Percentiles rank a stretch among this genome's conserved stretches.
These are phyloP conservation scores for Scheffersomyces quercinus DNA, from an alignment of 1,139 yeast species.

Conservation along the genomic window DNA sequence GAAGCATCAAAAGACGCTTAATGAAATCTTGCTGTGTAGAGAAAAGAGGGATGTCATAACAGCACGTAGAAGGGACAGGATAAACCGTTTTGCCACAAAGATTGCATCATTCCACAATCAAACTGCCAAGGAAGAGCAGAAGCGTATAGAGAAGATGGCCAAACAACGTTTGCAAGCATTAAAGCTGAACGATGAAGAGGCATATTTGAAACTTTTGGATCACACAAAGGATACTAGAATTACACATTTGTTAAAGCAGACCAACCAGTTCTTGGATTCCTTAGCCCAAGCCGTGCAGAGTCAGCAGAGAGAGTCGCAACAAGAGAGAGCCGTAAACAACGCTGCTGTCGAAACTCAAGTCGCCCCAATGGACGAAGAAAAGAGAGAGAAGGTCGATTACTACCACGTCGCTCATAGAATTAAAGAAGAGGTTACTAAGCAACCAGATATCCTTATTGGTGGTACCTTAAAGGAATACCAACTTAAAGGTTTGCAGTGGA, in stretches of 20 bases:
- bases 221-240: slow-evolving; percentile 84
- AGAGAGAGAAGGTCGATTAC: slow-evolving; percentile 66
- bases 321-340: slow-evolving; percentile 15
- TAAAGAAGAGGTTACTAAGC: slow-evolving; percentile 62
- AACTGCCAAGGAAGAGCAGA: slow-evolving; percentile 72
- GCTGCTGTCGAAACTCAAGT: slow-evolving; percentile 27
- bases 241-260: slow-evolving; percentile 75
- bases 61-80: slow-evolving; percentile 35
- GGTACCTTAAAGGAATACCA: slow-evolving; percentile 93
- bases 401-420: slow-evolving; percentile 79
- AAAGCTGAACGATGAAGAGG: slow-evolving; percentile 83
- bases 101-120: slow-evolving; percentile 47
- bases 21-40: slow-evolving; percentile 27
- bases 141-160: slow-evolving; percentile 72
- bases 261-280: slow-evolving; percentile 73
- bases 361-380: slow-evolving; percentile 42
- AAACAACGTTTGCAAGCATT: slow-evolving; percentile 85
- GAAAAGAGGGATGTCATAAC: slow-evolving; percentile 18
- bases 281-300: slow-evolving; percentile 75
- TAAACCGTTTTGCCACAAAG: slow-evolving; percentile 44
- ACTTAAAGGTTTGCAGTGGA: slow-evolving; percentile 93
- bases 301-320: slow-evolving; percentile 63
- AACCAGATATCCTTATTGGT: slow-evolving; percentile 73
- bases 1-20: slow-evolving; percentile 40
- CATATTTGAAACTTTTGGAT: slow-evolving; percentile 74